Evolutionary conservation across 331 rosid genomes (phyloP), one percentile per base, ranked within the genome.

Genomic region (Prunus yedoensis): DNA sequence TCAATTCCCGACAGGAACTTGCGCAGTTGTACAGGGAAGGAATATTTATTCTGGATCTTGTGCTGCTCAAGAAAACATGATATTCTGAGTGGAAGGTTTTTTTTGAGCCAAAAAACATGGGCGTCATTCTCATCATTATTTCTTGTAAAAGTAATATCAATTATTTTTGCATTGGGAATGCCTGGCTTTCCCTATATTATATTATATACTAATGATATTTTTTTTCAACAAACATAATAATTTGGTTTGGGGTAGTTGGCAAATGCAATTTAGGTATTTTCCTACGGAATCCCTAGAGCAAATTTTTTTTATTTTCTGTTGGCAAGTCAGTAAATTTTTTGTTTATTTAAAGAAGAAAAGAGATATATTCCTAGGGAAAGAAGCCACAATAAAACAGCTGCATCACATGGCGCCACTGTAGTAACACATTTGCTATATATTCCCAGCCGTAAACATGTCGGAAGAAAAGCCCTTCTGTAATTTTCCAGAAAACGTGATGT

Each of bases 11-110:
- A 51, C 32, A 58, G 17, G 30, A 16, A 28, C 57, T 32, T 17
- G 8, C 12, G 9, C 43, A 32, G 21, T 28, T 45, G 12, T 51
- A 28, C 35, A 30, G 12, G 62, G 61, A 70, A 70, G 64, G 51
- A 70, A 70, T 53, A 70, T 23, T 59, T 47, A 73, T 3, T 58
- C 27, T 45, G 1, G 14, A 57, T 57, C 21, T 68, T 83, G 68
- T 68, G 77, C 79, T 70, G 89, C 82, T 53, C 77, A 75, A 78
- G 83, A 67, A 86, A 67, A 79, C 85, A 78, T 76, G 77, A 77
- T 84, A 75, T 85, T 85, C 89, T 83, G 84, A 78, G 78, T 63
- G 52, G 23, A 56, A 67, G n/a, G 62, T 45, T 62, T 28, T 72
- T 66, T 82, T n/a, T 5, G 62, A 71, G 58, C 46, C 41, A 66